Conservation (phyloP, 2,329 filamentous ascomycete genomes). For the Colletotrichum tanaceti region DNA sequence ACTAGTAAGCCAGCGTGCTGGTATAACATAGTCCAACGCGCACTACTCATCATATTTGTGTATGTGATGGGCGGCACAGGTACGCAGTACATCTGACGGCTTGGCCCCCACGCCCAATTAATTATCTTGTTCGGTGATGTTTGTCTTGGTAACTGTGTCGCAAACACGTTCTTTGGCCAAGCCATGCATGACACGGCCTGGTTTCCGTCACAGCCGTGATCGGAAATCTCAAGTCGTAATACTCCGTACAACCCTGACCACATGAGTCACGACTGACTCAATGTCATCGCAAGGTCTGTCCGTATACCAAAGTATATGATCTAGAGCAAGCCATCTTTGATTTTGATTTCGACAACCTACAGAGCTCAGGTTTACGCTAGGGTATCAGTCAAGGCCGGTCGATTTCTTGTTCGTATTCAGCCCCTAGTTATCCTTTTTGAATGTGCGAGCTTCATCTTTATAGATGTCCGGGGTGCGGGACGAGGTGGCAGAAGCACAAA, state of each 20-base stretch:
- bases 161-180: too few species aligned
- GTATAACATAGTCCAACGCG: background rate
- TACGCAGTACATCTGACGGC: background rate
- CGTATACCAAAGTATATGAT: background rate
- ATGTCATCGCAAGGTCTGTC: too few species aligned
- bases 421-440: too few species aligned
- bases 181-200: background rate
- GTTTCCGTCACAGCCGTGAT: background rate
- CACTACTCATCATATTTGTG: background rate
- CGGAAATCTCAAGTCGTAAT: background rate
- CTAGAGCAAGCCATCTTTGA: background rate
- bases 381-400: background rate
- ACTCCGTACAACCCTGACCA: background rate
- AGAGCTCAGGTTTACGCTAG: background rate
- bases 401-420: background rate
- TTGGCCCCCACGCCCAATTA: background rate
- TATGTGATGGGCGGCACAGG: background rate
- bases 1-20: background rate
- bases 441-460: conserved; percentile 55
- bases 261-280: background rate
- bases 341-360: background rate
- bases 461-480: conserved; percentile 49
- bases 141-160: background rate
- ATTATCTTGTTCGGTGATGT: background rate
- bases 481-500: conserved; percentile 49